Evolutionary conservation across 257 asterid species (phyloP), one percentile per base, ranked within the genome.

Genomic region (Nicotiana obtusifolia): DNA sequence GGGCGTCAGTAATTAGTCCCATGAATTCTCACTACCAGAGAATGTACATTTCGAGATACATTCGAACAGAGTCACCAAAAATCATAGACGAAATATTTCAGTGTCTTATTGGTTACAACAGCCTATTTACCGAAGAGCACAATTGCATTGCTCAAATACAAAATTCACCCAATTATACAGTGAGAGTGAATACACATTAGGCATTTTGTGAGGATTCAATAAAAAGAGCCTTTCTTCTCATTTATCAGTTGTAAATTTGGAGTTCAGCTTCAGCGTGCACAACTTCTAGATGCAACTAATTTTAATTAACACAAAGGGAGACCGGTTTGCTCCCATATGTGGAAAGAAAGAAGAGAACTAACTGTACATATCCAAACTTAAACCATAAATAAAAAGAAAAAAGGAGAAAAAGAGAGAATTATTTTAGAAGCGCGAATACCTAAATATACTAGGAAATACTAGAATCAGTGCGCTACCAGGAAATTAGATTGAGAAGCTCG

Each of bases 301-400:
- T 64, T 61, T 11, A 30, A 15, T 47, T 22, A 73, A 14, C 41
- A 73, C 78, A 20, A 20, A n/a, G 57, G 24, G 78, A 73, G 41
- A 71, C 30, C 10, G 10, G 14, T n/a, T 10, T 22, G 35, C 0
- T 71, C 78, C n/a, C 14, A 16, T 56, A 17, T 6, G 24, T 56
- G 61, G 61, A 56, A 65, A 64, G 35, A n/a, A 64, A 64, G 77
- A 62, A 59, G 37, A 77, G 20, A 82, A 82, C 20, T 71, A 71
- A 49, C 75, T 85, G 82, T 85, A 85, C 87, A 84, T 44, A 62
- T 75, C 33, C 61, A 44, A 44, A 14, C 37, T 47, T 31, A 44
- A 73, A 35, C 78, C 33, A 73, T 22, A 22, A 44, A 1, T 44
- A 60, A n/a, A 4, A 73, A 44, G 15, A 22, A 68, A 68, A 22